These are phyloP conservation scores for Leccinum disarticulatum DNA, from an alignment of 768 basidiomycete species.

Conservation along the genomic window DNA sequence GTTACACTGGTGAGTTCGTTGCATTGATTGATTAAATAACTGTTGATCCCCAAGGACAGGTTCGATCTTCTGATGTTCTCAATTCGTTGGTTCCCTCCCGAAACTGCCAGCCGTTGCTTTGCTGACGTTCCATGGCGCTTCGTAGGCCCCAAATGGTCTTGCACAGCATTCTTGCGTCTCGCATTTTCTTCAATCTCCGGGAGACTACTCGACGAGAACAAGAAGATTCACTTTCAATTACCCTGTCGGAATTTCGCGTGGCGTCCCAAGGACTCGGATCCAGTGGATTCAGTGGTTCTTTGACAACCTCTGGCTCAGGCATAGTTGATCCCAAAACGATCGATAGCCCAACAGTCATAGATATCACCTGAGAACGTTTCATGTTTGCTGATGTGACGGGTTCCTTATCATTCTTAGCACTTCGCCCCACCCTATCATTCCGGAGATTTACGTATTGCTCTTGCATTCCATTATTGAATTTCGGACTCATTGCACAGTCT, in stretches of 20 bases:
- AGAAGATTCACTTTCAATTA: background rate
- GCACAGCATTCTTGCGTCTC: slow-evolving; percentile 27
- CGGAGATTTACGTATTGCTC: no score
- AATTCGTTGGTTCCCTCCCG: slow-evolving; percentile 15
- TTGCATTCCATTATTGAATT: no score
- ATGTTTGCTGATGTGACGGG: no score
- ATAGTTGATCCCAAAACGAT: background rate
- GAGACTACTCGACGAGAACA: slow-evolving; percentile 17
- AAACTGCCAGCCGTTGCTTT: background rate
- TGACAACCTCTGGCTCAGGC: background rate
- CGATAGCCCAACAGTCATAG: background rate
- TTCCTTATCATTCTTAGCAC: no score
- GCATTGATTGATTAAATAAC: background rate
- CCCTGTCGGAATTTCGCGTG: slow-evolving; percentile 14
- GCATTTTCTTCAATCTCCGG: slow-evolving; percentile 25
- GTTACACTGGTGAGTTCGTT: slow-evolving; percentile 12
- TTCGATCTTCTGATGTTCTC: slow-evolving; percentile 17
- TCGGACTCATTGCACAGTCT: no score
- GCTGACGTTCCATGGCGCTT: slow-evolving; percentile 1
- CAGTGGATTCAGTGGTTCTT: slow-evolving; percentile 1
- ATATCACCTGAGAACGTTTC: background rate
- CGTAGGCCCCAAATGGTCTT: slow-evolving; percentile 20
- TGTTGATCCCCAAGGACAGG: background rate
- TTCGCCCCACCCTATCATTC: no score
- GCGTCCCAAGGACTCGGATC: background rate